Evolutionary conservation across 352 stramenopile genomes (phyloP).

Genomic region (Phytophthora idaei): DNA sequence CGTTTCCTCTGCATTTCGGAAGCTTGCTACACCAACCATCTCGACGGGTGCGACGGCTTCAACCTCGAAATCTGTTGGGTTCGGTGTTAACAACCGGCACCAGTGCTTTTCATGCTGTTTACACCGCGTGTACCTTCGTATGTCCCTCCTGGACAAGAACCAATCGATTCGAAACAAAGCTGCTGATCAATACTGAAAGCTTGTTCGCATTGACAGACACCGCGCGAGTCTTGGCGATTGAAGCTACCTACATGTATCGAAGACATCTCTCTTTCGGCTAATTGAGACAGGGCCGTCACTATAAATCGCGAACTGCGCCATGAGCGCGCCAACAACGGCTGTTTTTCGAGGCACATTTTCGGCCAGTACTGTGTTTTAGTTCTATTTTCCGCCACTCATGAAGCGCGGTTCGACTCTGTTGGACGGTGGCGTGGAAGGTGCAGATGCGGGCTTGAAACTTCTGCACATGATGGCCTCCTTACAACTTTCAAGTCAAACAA

Average conservation of each 20-base stretch:
- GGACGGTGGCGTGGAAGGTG: background rate
- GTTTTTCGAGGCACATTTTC: slow-evolving; percentile 8
- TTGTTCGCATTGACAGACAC: too few species aligned
- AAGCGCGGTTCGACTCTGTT: too few species aligned
- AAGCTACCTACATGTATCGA: too few species aligned
- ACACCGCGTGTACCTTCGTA: slow-evolving; percentile 20
- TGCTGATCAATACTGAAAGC: background rate
- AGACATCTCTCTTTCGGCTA: background rate
- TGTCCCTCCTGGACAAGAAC: slow-evolving; percentile 10
- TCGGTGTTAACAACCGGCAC: slow-evolving; percentile 7
- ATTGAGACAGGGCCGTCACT: slow-evolving; percentile 8
- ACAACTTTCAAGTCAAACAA: background rate
- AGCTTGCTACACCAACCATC: background rate
- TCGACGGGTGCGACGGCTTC: background rate
- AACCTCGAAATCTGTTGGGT: slow-evolving; percentile 8
- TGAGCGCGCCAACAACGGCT: slow-evolving; percentile 4
- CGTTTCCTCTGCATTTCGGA: too few species aligned
- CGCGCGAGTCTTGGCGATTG: too few species aligned
- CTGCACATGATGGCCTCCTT: background rate
- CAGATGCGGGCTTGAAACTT: background rate
- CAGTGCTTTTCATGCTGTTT: slow-evolving; percentile 17
- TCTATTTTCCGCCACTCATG: slow-evolving; percentile 9
- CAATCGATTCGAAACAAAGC: slow-evolving; percentile 8
- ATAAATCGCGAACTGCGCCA: slow-evolving; percentile 2
- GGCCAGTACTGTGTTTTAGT: slow-evolving; percentile 9